Conservation (phyloP, 495 filamentous ascomycete genomes). For the Hypoxylon fragiforme region DNA sequence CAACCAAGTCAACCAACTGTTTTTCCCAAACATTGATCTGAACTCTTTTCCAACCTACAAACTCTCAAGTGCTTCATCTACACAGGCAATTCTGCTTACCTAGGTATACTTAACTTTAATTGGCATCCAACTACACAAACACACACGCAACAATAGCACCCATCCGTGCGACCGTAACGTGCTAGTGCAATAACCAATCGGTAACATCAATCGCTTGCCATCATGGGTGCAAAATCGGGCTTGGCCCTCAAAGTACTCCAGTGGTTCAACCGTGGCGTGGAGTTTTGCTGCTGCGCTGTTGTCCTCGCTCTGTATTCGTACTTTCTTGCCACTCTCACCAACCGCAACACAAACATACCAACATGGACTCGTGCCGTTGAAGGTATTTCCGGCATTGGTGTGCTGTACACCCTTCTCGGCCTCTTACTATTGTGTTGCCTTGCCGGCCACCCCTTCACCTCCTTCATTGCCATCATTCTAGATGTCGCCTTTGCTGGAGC, state of each 20-base stretch:
- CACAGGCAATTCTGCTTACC: too few species aligned
- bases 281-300: constrained; percentile 70
- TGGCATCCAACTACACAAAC: too few species aligned
- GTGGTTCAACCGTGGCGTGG: constrained; percentile 66
- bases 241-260: constrained; percentile 64
- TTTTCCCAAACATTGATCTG: too few species aligned
- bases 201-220: too few species aligned
- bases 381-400: constrained; percentile 74
- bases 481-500: constrained; percentile 61
- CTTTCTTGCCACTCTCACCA: constrained; percentile 63
- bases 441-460: constrained; percentile 66
- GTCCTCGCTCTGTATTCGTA: constrained; percentile 83
- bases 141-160: too few species aligned
- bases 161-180: constrained; percentile 25
- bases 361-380: constrained; percentile 74
- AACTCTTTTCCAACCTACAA: too few species aligned
- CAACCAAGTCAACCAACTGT: too few species aligned
- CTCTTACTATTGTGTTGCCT: constrained; percentile 76
- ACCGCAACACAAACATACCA: constrained; percentile 61
- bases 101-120: too few species aligned
- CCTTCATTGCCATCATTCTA: constrained; percentile 69
- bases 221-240: constrained; percentile 51
- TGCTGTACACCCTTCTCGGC: constrained; percentile 72
- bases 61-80: too few species aligned
- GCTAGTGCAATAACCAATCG: constrained; percentile 22